A percentile compares a stretch with the other conserved stretches of the same genome.
These are phyloP conservation scores for Xylariaceae sp. DNA, from an alignment of 2,329 filamentous ascomycete species.

Conservation along the genomic window DNA sequence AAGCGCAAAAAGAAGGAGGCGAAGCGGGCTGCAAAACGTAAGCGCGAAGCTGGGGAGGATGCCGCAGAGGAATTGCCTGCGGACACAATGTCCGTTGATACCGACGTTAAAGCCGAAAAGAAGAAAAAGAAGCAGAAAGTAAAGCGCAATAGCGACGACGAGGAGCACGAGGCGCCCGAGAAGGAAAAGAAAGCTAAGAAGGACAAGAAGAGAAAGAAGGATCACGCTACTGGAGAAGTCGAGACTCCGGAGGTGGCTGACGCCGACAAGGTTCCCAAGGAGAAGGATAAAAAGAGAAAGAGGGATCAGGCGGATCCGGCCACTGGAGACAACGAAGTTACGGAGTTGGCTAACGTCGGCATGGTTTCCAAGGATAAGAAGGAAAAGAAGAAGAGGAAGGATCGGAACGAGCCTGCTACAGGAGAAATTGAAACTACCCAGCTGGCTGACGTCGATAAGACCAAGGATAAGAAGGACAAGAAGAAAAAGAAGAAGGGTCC, in stretches of 20 bases:
- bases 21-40: constrained; percentile 37
- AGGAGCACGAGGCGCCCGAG: constrained; percentile 21
- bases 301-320: constrained; percentile 10
- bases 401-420: no score
- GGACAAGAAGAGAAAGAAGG: constrained; percentile 14
- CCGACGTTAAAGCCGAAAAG: constrained; percentile 16
- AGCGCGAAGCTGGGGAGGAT: constrained; percentile 25
- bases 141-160: constrained; percentile 18
- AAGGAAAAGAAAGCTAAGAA: constrained; percentile 16
- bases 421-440: background rate
- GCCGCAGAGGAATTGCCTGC: constrained; percentile 15
- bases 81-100: constrained; percentile 14
- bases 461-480: constrained; percentile 9
- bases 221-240: background rate
- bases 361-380: background rate
- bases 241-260: constrained; percentile 3
- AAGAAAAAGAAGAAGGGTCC: constrained; percentile 25
- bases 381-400: constrained; percentile 18
- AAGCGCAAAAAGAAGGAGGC: constrained; percentile 33
- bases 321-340: no score
- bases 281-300: constrained; percentile 28
- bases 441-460: no score
- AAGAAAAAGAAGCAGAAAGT: constrained; percentile 32
- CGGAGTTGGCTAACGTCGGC: no score
- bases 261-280: constrained; percentile 4